phyloP scores from a whole-genome alignment of 202 grass and related monocot genomes.

The Alloteropsis angusta region DNA sequence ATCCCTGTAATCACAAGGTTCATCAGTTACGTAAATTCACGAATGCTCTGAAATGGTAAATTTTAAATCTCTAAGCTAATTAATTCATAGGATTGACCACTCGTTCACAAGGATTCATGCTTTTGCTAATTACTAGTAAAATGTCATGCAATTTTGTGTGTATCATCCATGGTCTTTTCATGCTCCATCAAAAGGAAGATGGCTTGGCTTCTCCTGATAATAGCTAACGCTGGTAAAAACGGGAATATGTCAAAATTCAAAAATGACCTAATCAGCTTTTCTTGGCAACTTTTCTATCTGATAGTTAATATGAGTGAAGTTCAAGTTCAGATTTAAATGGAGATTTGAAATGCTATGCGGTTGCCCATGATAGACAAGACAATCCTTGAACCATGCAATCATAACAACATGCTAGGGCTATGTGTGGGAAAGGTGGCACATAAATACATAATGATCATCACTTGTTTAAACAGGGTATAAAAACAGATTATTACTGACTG shows the following conservation, averaged over 20 bases:
- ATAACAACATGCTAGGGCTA: background rate
- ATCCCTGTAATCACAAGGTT: conserved; percentile 46
- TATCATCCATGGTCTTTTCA: conserved; percentile 3
- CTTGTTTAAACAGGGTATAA: background rate
- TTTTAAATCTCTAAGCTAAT: background rate
- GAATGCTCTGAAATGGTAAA: background rate
- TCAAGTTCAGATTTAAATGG: background rate
- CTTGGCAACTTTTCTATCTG: background rate
- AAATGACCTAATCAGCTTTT: conserved; percentile 11
- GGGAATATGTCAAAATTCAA: background rate
- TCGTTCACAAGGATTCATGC: conserved; percentile 10
- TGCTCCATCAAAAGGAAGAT: background rate
- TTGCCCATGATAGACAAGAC: conserved; percentile 11
- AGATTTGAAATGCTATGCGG: background rate
- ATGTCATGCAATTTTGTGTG: background rate
- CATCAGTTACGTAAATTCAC: conserved; percentile 20
- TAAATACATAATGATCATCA: background rate
- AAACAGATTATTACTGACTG: background rate
- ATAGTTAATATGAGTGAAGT: background rate
- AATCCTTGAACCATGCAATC: background rate
- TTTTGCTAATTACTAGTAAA: conserved; percentile 1
- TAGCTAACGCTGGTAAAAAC: background rate
- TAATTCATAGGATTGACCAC: background rate
- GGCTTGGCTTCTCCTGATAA: background rate
- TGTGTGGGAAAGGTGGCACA: conserved; percentile 4